These are phyloP conservation scores for Lindgomyces ingoldianus DNA, from an alignment of 495 filamentous ascomycete species.

Conservation along the genomic window DNA sequence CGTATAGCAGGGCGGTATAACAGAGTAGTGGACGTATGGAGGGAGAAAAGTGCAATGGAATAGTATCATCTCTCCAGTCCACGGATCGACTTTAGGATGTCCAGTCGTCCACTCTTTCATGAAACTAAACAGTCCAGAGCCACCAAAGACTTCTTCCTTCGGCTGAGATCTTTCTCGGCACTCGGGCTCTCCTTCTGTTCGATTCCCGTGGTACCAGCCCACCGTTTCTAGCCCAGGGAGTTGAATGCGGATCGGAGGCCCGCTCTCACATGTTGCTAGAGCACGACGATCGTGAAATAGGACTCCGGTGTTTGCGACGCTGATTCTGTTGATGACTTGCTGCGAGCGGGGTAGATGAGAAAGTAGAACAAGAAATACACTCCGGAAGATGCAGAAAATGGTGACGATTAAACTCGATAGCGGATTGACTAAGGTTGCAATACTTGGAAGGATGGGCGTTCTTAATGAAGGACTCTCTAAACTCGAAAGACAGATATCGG, in stretches of 20 bases:
- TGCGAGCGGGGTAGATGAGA: slow-evolving; percentile 56
- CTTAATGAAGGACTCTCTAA: slow-evolving; percentile 47
- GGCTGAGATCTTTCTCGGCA: slow-evolving; percentile 26
- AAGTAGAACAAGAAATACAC: slow-evolving; percentile 55
- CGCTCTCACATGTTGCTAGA: slow-evolving; percentile 66
- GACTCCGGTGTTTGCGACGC: slow-evolving; percentile 64
- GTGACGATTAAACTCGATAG: slow-evolving; percentile 48
- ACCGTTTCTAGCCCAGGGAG: slow-evolving; percentile 62
- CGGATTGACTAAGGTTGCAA: slow-evolving; percentile 60
- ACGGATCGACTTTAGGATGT: slow-evolving; percentile 63
- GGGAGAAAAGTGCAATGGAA: slow-evolving; percentile 62
- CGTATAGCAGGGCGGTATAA: slow-evolving; percentile 48
- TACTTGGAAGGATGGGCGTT: slow-evolving; percentile 61
- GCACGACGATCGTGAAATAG: slow-evolving; percentile 66
- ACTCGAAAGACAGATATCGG: slow-evolving; percentile 60
- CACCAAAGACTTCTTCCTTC: slow-evolving; percentile 51
- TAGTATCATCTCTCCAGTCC: slow-evolving; percentile 61
- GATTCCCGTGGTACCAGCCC: slow-evolving; percentile 64
- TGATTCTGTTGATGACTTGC: slow-evolving; percentile 59
- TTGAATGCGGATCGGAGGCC: slow-evolving; percentile 63
- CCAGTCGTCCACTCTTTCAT: slow-evolving; percentile 69
- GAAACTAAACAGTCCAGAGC: slow-evolving; percentile 54
- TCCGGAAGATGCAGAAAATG: slow-evolving; percentile 52
- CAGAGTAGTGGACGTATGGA: slow-evolving; percentile 67
- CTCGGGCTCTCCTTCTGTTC: slow-evolving; percentile 51